A percentile compares a stretch with the other conserved stretches of the same genome.
phyloP scores from a whole-genome alignment of 1,284 basidiomycete species.

The Cryptococcus amylolentus region DNA sequence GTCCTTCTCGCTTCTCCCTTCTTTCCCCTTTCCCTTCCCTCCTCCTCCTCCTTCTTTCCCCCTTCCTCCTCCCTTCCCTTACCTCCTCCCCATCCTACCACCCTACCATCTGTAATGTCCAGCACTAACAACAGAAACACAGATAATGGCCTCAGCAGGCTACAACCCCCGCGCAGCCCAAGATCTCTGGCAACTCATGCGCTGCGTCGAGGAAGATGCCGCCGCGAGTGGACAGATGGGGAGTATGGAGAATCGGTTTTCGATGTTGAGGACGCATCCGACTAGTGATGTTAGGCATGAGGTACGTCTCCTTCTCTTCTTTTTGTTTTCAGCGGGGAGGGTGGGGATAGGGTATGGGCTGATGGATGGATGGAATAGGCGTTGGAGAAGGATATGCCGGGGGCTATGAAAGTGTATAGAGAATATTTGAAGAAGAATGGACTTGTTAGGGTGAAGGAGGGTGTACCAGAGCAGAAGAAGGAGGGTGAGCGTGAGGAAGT shows the following conservation, averaged over 20 bases:
- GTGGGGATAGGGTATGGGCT: not conserved
- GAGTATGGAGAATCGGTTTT: constrained; percentile 42
- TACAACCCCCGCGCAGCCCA: constrained; percentile 53
- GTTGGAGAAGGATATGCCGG: constrained; percentile 44
- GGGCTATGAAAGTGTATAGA: constrained; percentile 48
- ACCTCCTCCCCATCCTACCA: not conserved
- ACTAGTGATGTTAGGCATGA: constrained; percentile 47
- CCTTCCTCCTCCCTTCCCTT: not conserved
- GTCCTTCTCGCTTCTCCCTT: constrained; percentile 7
- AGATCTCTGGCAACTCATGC: constrained; percentile 54
- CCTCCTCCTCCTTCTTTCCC: too few relatives aligned
- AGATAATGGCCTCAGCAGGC: constrained; percentile 53
- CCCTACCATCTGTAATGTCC: too few relatives aligned
- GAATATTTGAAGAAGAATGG: constrained; percentile 7
- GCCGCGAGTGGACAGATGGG: constrained; percentile 32
- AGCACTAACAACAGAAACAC: too few relatives aligned
- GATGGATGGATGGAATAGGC: constrained; percentile 20
- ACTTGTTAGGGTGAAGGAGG: not conserved
- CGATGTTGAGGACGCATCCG: constrained; percentile 54
- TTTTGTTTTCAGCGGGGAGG: not conserved
- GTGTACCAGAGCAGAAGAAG: not conserved
- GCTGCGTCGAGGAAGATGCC: constrained; percentile 51
- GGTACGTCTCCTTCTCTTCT: not conserved
- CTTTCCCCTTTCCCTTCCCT: not conserved
- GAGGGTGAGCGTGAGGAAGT: not conserved